These are phyloP conservation scores for Chrysanthemum seticuspe DNA, from an alignment of 129 eudicot species.

Conservation along the genomic window DNA sequence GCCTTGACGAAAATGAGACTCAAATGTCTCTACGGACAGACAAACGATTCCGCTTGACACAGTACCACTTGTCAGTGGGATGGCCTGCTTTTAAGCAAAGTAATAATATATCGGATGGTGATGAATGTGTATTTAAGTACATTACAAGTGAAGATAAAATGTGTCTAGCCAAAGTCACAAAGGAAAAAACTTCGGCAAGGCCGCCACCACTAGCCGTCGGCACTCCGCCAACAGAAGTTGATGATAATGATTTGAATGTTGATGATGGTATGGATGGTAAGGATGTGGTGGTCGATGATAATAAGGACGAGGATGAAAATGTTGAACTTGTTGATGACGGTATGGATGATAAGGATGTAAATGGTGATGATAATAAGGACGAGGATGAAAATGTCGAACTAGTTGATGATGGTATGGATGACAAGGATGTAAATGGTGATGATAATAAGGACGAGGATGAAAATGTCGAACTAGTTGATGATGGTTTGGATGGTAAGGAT, in stretches of 20 bases:
- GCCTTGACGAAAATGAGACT: neutral
- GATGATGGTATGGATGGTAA: neutral
- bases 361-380: neutral
- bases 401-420: neutral
- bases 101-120: constrained; percentile 23
- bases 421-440: neutral
- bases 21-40: neutral
- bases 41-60: neutral
- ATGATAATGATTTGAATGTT: neutral
- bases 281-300: neutral
- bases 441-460: neutral
- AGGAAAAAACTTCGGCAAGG: neutral
- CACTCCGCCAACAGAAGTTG: neutral
- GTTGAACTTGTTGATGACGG: neutral
- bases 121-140: constrained; percentile 25
- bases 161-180: constrained; percentile 19
- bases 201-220: neutral
- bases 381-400: neutral
- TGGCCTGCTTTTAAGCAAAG: neutral
- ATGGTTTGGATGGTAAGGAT: too few species aligned
- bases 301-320: neutral
- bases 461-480: neutral
- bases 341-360: neutral
- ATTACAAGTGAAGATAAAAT: constrained; percentile 24
- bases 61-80: neutral